Conservation (phyloP, 805 yeast genomes). For the Candida tammaniensis region DNA sequence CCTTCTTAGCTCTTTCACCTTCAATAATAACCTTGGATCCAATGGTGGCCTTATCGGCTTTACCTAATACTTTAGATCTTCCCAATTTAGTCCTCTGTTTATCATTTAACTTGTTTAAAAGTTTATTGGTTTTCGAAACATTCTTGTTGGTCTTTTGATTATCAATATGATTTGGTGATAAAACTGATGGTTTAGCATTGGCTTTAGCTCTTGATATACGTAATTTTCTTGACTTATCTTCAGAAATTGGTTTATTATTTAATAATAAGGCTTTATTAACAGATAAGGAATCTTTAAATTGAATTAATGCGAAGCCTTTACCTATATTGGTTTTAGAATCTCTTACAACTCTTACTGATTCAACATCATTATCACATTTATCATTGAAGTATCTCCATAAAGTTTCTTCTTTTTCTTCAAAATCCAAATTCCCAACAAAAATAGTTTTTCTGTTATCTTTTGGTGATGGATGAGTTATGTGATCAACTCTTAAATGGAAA, state of each 20-base stretch:
- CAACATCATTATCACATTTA: constrained; percentile 53
- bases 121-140: constrained; percentile 12
- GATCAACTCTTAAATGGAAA: constrained; percentile 86
- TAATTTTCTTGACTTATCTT: constrained; percentile 52
- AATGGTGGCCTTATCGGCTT: constrained; percentile 70
- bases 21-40: constrained; percentile 56
- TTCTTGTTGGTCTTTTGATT: constrained; percentile 25
- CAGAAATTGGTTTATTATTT: constrained; percentile 60
- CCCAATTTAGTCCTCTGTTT: constrained; percentile 76
- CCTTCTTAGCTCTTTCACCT: constrained; percentile 73
- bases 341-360: constrained; percentile 85
- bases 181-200: constrained; percentile 37
- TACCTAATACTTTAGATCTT: constrained; percentile 75
- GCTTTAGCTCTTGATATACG: constrained; percentile 65
- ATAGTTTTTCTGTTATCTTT: constrained; percentile 81
- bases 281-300: constrained; percentile 67
- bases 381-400: constrained; percentile 76
- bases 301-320: constrained; percentile 96
- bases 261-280: constrained; percentile 81
- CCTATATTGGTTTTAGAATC: constrained; percentile 94
- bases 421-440: constrained; percentile 91
- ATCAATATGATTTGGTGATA: constrained; percentile 44
- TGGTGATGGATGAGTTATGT: constrained; percentile 85
- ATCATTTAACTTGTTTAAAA: constrained; percentile 45
- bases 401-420: constrained; percentile 87